Evolutionary conservation across 2,329 filamentous ascomycete genomes (phyloP).

Genomic region (Penicillium sp.): DNA sequence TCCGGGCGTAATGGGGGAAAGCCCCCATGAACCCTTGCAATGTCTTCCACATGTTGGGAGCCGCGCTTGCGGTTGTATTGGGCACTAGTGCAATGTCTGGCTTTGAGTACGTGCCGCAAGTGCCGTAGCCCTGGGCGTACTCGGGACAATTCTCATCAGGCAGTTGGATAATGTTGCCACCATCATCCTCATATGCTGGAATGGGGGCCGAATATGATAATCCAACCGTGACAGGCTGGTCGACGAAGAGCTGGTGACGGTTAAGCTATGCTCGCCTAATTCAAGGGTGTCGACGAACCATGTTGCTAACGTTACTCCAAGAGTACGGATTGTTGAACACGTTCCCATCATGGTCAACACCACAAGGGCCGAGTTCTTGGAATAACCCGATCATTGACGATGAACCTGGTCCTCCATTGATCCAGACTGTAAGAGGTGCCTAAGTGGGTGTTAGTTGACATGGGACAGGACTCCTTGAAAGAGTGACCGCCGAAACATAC

Average conservation of each 20-base stretch:
- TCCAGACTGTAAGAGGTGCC: conserved; percentile 3
- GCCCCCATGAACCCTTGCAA: conserved; percentile 62
- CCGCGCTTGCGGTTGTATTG: conserved; percentile 52
- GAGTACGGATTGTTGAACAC: conserved; percentile 2
- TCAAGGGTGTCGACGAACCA: not conserved
- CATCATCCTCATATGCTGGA: not conserved
- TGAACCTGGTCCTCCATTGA: conserved; percentile 2
- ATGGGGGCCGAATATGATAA: not conserved
- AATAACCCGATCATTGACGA: conserved; percentile 1
- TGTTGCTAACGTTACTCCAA: conserved; percentile 3
- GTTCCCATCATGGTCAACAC: not conserved
- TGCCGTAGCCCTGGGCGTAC: not conserved
- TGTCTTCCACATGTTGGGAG: conserved; percentile 59
- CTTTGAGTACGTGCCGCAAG: conserved; percentile 4
- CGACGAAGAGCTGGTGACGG: not conserved
- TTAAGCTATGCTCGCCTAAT: not conserved
- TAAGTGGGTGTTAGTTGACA: not conserved
- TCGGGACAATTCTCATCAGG: not conserved
- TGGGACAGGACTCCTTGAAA: not conserved
- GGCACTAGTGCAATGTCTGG: conserved; percentile 51
- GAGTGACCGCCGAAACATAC: not conserved
- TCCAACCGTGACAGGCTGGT: conserved; percentile 1
- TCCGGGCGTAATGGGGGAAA: conserved; percentile 51
- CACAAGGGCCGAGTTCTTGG: conserved; percentile 1
- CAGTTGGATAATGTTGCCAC: not conserved